Evolutionary conservation across 441 rosid genomes (phyloP), one percentile per base, ranked within the genome.

Genomic region (Breynia disticha): DNA sequence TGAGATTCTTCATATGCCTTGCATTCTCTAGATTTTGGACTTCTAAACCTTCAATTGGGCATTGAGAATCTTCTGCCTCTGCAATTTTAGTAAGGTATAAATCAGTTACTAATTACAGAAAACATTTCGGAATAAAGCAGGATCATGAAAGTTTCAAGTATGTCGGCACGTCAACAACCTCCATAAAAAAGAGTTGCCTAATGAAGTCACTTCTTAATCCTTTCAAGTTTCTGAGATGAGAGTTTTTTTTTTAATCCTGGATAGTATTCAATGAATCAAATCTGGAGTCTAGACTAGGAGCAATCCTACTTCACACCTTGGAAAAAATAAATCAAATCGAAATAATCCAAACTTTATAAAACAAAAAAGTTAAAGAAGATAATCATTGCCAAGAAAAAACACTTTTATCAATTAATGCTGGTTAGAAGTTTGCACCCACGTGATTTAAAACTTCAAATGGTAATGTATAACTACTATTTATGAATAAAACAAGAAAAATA

Each of bases 251-350:
- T 28, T n/a, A n/a, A n/a, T n/a, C n/a, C n/a, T n/a, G n/a, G n/a
- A n/a, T 42, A 5, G 89, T 84, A 69, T 77, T 62, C 18, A 87
- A 95, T 0, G 96, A 65, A 67, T 93, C 97, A 57, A 93, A 83
- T 24, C 66, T 58, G 48, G 87, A 83, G 20, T 87, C 89, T 68
- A 93, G 62, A 55, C 94, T 94, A 54, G 97, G 96, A 63, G 97
- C 93, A 63, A 89, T 89, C 71, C 87, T 83, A 69, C 81, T 71
- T 97, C 99, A 93, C 14, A 93, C 97, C 99, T 93, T 73, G 43
- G 71, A 20, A 14, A 48, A 50, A 55, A 50, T 9, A 28, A 32
- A 21, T 12, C 13, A 15, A 21, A 58, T 42, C 62, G 46, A 45
- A 35, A n/a, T n/a, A 12, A 46, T 62, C 50, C 50, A 47, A 54